Percentiles rank a stretch among this genome's conserved stretches.
These are phyloP conservation scores for Hippophae gyantsensis DNA, from an alignment of 306 rosid genomes.

Conservation along the genomic window DNA sequence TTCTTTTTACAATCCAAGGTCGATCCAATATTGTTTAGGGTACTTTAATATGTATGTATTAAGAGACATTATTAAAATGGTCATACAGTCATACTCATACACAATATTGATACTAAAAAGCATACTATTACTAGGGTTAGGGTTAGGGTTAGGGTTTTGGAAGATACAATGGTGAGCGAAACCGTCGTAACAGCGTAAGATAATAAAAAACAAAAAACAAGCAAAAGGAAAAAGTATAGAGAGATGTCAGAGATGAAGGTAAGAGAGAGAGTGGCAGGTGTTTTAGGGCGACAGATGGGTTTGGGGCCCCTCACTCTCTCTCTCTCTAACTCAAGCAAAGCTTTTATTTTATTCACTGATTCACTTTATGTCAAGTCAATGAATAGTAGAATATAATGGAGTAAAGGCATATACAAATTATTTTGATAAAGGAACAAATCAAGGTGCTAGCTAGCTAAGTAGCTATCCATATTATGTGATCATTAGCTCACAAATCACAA, in stretches of 20 bases:
- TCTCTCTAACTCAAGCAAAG: background rate
- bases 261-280: background rate
- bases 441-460: too few species aligned
- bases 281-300: conserved; percentile 20
- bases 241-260: conserved; percentile 30
- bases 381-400: conserved; percentile 8
- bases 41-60: background rate
- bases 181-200: conserved; percentile 35
- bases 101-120: background rate
- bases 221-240: conserved; percentile 18
- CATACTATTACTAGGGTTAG: conserved; percentile 21
- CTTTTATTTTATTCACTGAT: conserved; percentile 13
- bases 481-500: too few species aligned
- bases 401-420: background rate
- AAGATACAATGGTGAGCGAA: conserved; percentile 26
- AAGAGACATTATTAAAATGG: background rate
- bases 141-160: background rate
- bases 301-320: conserved; percentile 9
- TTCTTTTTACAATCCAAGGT: background rate
- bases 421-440: too few species aligned
- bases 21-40: background rate
- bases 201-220: conserved; percentile 17
- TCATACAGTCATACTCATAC: background rate
- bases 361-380: conserved; percentile 55
- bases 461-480: too few species aligned